Conservation (phyloP, 768 basidiomycete genomes). For the Termitomyces bulborhizus region DNA sequence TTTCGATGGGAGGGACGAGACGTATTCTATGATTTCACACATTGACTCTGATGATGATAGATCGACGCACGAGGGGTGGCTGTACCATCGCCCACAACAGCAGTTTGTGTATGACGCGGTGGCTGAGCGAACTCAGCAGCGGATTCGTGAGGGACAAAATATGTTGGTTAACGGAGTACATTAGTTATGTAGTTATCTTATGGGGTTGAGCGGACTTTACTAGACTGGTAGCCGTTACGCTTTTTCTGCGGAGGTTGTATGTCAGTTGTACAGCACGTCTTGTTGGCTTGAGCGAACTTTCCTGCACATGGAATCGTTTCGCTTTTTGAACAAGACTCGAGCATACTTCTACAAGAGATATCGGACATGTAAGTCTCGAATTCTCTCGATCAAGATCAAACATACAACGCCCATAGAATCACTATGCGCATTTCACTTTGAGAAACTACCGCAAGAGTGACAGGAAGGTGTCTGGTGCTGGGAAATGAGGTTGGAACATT, state of each 20-base stretch:
- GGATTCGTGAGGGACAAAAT: conserved; percentile 38
- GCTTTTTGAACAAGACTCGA: no score
- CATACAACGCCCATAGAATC: no score
- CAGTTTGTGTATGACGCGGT: conserved; percentile 91
- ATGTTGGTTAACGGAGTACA: conserved; percentile 41
- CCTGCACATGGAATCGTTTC: no score
- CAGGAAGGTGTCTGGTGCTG: no score
- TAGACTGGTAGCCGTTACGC: neutral
- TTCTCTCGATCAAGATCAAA: no score
- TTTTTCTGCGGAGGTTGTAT: neutral
- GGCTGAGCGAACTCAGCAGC: conserved; percentile 68
- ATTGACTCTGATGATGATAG: conserved; percentile 44
- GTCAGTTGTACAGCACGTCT: neutral
- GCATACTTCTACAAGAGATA: no score
- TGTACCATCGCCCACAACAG: conserved; percentile 44
- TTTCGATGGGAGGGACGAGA: conserved; percentile 35
- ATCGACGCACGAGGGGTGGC: conserved; percentile 18
- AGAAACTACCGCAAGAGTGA: no score
- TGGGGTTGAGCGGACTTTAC: neutral
- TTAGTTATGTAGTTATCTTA: conserved; percentile 18
- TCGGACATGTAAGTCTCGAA: no score
- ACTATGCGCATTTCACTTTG: no score
- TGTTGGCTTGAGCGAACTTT: no score
- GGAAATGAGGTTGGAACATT: no score
- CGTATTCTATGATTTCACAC: conserved; percentile 25